A percentile compares a stretch with the other conserved stretches of the same genome.
Evolutionary conservation across 768 basidiomycete species (phyloP).

Genomic region (Imleria badia): DNA sequence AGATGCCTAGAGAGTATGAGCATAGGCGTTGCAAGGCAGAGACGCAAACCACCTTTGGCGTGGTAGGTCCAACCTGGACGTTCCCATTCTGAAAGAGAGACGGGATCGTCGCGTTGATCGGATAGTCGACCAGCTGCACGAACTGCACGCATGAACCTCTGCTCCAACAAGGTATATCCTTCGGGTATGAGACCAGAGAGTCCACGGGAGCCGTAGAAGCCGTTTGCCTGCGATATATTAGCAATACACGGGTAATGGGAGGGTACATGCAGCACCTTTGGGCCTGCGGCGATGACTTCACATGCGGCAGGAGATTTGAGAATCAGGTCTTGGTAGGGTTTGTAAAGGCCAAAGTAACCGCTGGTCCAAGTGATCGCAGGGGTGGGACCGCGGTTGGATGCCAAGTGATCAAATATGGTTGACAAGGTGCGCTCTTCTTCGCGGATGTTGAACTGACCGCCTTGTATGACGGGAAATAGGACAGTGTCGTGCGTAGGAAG

Average conservation of each 20-base stretch:
- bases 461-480: conserved; percentile 84
- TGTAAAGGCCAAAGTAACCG: conserved; percentile 91
- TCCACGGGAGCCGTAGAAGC: conserved; percentile 88
- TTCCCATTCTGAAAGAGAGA: conserved; percentile 87
- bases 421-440: conserved; percentile 75
- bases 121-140: conserved; percentile 41
- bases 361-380: conserved; percentile 83
- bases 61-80: conserved; percentile 95
- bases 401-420: conserved; percentile 56
- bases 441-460: conserved; percentile 80
- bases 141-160: conserved; percentile 74
- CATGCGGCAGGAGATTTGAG: conserved; percentile 60
- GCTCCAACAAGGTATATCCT: conserved; percentile 87
- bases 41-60: conserved; percentile 72
- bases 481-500: conserved; percentile 40
- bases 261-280: conserved; percentile 55
- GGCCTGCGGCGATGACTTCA: conserved; percentile 81
- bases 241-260: not conserved
- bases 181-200: conserved; percentile 94
- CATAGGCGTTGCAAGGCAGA: not conserved
- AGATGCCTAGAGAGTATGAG: conserved; percentile 58
- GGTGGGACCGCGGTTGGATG: conserved; percentile 19
- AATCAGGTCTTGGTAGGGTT: conserved; percentile 72
- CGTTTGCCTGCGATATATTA: conserved; percentile 71
- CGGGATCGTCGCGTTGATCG: conserved; percentile 38